phyloP scores from a whole-genome alignment of 2,329 filamentous ascomycete species.

The Aspergillus sp. region DNA sequence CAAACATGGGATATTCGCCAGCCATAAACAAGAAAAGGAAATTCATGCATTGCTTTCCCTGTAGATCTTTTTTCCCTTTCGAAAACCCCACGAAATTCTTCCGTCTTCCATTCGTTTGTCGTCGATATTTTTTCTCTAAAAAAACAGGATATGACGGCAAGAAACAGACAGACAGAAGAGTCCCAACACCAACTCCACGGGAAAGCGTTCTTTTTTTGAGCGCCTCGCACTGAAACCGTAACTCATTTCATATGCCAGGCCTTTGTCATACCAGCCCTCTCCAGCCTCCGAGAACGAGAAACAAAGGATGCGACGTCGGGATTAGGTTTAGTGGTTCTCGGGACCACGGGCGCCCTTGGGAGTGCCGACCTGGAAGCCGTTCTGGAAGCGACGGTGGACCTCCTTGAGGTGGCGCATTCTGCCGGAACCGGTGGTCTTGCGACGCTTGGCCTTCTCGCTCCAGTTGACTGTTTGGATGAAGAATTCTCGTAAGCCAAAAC shows the following conservation, averaged over 20 bases:
- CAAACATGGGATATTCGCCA: constrained; percentile 38
- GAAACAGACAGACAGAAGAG: constrained; percentile 23
- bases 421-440: constrained; percentile 98
- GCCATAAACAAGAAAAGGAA: constrained; percentile 38
- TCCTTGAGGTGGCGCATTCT: constrained; percentile 93
- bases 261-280: constrained; percentile 38
- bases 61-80: constrained; percentile 26
- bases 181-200: constrained; percentile 36
- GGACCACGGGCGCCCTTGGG: constrained; percentile 80
- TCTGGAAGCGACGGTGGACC: constrained; percentile 91
- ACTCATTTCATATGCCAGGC: constrained; percentile 34
- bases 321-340: constrained; percentile 41
- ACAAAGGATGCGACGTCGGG: constrained; percentile 33
- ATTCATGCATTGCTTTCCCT: constrained; percentile 36
- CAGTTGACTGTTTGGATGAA: constrained; percentile 75
- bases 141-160: constrained; percentile 28
- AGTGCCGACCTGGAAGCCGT: constrained; percentile 90
- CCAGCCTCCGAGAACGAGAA: constrained; percentile 35
- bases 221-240: constrained; percentile 33
- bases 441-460: constrained; percentile 99
- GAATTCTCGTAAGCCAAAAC: constrained; percentile 26
- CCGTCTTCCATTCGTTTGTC: constrained; percentile 21
- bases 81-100: constrained; percentile 28
- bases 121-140: constrained; percentile 20
- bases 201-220: constrained; percentile 30